Evolutionary conservation across 306 rosid species (phyloP), one percentile per base, ranked within the genome.

Genomic region (Cucumis hystrix): DNA sequence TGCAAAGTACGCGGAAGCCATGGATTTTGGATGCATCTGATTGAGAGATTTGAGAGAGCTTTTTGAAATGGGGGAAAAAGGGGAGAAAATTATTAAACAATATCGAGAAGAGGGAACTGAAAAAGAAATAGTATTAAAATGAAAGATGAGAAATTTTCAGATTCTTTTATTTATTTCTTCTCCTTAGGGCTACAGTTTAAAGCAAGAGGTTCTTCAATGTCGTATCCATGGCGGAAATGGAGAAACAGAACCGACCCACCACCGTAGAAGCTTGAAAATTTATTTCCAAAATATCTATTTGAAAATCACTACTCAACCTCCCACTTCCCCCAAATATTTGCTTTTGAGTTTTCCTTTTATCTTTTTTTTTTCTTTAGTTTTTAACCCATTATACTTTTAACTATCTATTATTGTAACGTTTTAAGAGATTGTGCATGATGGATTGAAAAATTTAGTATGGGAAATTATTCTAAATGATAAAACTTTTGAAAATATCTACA

Each of bases 1-100:
- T 87, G 65, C 25, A 25, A 75, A 75, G 82, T 79, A 80, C 75
- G 78, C 83, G 75, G 84, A 74, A 84, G 87, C 73, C 77, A 82
- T 80, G 77, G 78, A 86, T 84, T 87, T 87, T 90, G 93, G 92
- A 88, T 77, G 87, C 86, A 83, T 90, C 88, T 85, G 87, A 52
- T 47, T 47, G 56, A 20, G 75, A 3, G 37, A 33, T 33, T 47
- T 52, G 56, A 20, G 75, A 3, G 60, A 3, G 47, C 45, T 68
- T 41, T 30, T 30, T 30, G 56, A 61, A 61, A 7, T 3, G 3
- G 37, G 51, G 51, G 51, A 4, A 45, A 45, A 45, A 45, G 10
- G 10, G 3, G 14, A 61, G 8, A 61, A 61, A 12, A 11, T 76
- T 37, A 56, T 65, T 47, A 47, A 47, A 61, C 79, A 70, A 13